phyloP scores from a whole-genome alignment of 768 basidiomycete genomes.

The Crassisporium funariophilum region DNA sequence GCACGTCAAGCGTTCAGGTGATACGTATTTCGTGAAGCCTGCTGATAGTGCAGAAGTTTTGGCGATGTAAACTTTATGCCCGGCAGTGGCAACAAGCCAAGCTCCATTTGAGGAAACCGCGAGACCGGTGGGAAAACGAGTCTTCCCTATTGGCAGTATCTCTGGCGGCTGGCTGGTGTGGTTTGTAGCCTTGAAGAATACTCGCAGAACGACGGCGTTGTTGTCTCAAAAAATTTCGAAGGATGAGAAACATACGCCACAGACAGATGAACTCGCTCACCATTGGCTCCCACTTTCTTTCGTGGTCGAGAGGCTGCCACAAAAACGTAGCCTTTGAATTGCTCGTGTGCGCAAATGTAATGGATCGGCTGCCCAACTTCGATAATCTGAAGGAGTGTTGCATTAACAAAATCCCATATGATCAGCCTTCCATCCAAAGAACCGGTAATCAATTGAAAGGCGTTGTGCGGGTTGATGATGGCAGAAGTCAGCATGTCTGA shows the following conservation, averaged over 20 bases:
- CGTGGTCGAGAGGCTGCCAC: slow-evolving; percentile 59
- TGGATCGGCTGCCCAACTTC: slow-evolving; percentile 69
- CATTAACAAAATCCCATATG: slow-evolving; percentile 95
- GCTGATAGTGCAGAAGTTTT: slow-evolving; percentile 54
- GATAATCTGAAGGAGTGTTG: slow-evolving; percentile 73
- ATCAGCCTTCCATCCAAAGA: slow-evolving; percentile 83
- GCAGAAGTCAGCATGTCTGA: slow-evolving; percentile 69
- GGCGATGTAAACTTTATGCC: slow-evolving; percentile 78
- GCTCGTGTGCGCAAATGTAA: slow-evolving; percentile 69
- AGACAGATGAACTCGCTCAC: slow-evolving; percentile 22
- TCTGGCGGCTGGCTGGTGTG: slow-evolving; percentile 52
- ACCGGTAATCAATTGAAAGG: slow-evolving; percentile 86
- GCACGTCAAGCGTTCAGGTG: slow-evolving; percentile 79
- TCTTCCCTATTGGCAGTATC: slow-evolving; percentile 66
- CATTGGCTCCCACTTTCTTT: slow-evolving; percentile 42
- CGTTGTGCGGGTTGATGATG: slow-evolving; percentile 80
- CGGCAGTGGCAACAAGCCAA: slow-evolving; percentile 76
- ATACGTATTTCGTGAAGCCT: slow-evolving; percentile 83
- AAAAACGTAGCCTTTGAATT: slow-evolving; percentile 69
- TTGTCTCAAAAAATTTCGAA: slow-evolving; percentile 37
- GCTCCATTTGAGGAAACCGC: slow-evolving; percentile 74
- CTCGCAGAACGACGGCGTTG: slow-evolving; percentile 60
- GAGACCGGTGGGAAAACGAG: slow-evolving; percentile 60
- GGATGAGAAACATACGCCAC: slow-evolving; percentile 1
- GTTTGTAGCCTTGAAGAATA: slow-evolving; percentile 56